Evolutionary conservation across 345 rosid genomes (phyloP), one percentile per base, ranked within the genome.

Genomic region (Dimocarpus longan): DNA sequence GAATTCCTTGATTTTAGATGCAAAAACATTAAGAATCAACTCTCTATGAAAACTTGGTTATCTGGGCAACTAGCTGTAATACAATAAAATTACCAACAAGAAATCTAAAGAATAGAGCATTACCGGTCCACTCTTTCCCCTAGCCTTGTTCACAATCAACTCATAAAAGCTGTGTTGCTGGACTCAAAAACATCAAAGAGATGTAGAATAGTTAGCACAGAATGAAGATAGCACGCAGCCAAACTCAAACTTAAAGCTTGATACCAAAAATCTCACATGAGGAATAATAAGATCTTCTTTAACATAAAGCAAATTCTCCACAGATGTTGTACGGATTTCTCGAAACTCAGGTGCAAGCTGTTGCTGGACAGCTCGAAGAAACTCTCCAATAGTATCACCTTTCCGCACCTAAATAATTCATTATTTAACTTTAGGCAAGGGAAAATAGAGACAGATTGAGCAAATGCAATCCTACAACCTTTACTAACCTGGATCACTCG

Each of bases 101-200:
- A 77, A 22, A 68, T 8, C 16, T 18, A 40, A 69, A 56, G 43
- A 59, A 62, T 40, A 65, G 82, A 68, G 63, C 60, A 9, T 88
- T 92, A 93, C 99, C 93, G 99, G 98, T 59, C 99, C 99, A 91
- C 98, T 97, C 91, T 97, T 97, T 68, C 99, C 99, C 82, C 99
- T 92, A 5, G 98, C 99, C 86, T 90, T 97, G 89, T 94, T 94
- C 65, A 97, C 80, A 73, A 97, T 97, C 73, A 97, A 92, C 87
- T 97, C 98, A 63, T 94, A 97, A 85, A 97, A 97, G 85, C 98
- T 94, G 89, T 97, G 99, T 88, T 97, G 98, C 99, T 97, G 93
- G 77, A 88, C 75, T 81, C 78, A 83, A 79, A 71, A 85, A 10
- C 63, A 79, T 13, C 72, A 70, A 74, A 69, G 48, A 66, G 6